Conservation (phyloP, 257 asterid species). For the Nicotiana tabacum region DNA sequence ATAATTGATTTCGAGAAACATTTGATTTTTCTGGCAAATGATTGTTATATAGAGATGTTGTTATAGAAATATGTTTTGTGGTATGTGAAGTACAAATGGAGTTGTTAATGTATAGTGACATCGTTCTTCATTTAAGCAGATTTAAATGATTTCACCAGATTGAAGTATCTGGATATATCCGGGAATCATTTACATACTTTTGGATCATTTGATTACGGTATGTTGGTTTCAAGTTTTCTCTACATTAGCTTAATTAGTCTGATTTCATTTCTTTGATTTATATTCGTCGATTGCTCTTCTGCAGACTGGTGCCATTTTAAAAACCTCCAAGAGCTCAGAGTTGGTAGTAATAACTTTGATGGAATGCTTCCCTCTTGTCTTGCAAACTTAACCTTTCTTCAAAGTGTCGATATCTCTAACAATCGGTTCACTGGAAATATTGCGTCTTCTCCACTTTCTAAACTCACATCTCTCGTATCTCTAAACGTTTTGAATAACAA, state of each 20-base stretch:
- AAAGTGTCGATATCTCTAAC: not conserved
- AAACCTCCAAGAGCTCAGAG: not conserved
- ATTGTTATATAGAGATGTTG: too few species aligned
- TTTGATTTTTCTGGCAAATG: too few species aligned
- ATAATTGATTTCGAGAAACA: too few species aligned
- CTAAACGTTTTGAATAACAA: not conserved
- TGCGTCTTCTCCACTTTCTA: not conserved
- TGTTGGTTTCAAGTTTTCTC: not conserved
- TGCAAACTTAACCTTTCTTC: not conserved
- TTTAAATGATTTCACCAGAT: not conserved
- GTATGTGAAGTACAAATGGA: too few species aligned
- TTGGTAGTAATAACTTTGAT: not conserved
- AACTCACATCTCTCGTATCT: not conserved
- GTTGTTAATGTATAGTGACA: too few species aligned
- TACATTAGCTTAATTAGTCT: too few species aligned
- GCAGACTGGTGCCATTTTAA: not conserved
- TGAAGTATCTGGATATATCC: not conserved
- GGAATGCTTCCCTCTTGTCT: not conserved
- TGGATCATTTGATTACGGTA: not conserved
- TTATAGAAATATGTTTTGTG: too few species aligned
- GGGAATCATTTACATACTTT: not conserved
- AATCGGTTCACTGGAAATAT: not conserved
- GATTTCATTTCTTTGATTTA: too few species aligned
- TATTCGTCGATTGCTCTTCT: not conserved
- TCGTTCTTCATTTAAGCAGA: not conserved